Evolutionary conservation across 140 eudicot genomes (phyloP), one percentile per base, ranked within the genome.

Genomic region (Bidens hawaiensis): DNA sequence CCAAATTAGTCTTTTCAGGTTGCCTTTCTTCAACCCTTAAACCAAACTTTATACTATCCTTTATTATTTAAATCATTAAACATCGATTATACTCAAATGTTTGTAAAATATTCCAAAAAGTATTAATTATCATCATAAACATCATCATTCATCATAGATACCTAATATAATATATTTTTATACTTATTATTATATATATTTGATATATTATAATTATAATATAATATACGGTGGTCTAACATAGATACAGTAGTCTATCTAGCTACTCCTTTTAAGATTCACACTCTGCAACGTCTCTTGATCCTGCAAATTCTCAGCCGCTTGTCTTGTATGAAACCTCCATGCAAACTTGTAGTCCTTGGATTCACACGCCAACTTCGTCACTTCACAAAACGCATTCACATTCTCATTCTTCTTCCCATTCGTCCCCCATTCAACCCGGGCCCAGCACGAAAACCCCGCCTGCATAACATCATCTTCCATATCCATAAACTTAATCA

Each of bases 341-440:
- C 96, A 85, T 19, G 81, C 76, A 34, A 78, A 87, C 74, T 78
- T 62, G 67, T 88, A 87, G 57, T 80, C 89, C 28, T 79, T 91
- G 0, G 79, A 68, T 27, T 82, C 72, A 58, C 93, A 91, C 1
- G 23, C 59, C 48, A 93, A 38, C 65, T 71, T 85, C 64, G 65
- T 69, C 4, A 70, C 96, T 3, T 81, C 76, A 25, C 87, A 78
- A 41, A 62, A 69, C 25, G 93, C 90, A 41, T 75, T 71, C 31
- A 84, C 84, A n/a, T n/a, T n/a, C 5, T 48, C 38, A 12, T 43
- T 68, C 70, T 75, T 84, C 60, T 76, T 60, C 65, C 85, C 88
- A 21, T 76, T 68, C 15, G 16, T 62, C 36, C 71, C 93, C 96
- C 95, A 93, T 60, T 88, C 87, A 9, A 93, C 88, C 65, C 57